Evolutionary conservation across 441 rosid species (phyloP).

Genomic region (Populus trichocarpa): DNA sequence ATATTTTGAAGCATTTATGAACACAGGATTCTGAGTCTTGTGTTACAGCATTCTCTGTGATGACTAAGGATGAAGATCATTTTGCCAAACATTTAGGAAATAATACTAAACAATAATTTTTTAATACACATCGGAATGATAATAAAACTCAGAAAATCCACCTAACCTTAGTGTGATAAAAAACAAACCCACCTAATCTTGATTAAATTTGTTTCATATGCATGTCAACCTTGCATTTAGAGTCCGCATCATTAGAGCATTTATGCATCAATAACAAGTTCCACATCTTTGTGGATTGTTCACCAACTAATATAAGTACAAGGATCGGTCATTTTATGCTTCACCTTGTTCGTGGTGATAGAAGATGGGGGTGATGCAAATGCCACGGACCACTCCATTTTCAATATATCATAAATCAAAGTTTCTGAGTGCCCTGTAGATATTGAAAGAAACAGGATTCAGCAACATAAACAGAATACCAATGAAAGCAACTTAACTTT

Average conservation of each 20-base stretch:
- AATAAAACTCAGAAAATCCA: background rate
- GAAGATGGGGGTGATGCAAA: slow-evolving; percentile 71
- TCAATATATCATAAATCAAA: slow-evolving; percentile 68
- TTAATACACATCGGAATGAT: background rate
- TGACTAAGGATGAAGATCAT: background rate
- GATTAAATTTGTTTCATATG: background rate
- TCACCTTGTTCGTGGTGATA: slow-evolving; percentile 74
- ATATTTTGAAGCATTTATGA: background rate
- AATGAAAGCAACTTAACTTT: background rate
- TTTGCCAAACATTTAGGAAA: background rate
- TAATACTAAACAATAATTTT: background rate
- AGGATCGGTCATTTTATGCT: background rate
- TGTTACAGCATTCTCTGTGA: background rate
- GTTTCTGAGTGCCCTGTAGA: slow-evolving; percentile 86
- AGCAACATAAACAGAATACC: background rate
- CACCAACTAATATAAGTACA: background rate
- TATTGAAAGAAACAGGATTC: background rate
- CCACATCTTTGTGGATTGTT: background rate
- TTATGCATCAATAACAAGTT: background rate
- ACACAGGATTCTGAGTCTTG: background rate
- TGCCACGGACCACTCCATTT: slow-evolving; percentile 86
- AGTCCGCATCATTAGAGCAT: background rate
- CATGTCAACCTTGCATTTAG: background rate
- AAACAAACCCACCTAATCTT: background rate
- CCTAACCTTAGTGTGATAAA: background rate